phyloP scores from a whole-genome alignment of 1,284 basidiomycete species.

The Coniferiporia weirii region DNA sequence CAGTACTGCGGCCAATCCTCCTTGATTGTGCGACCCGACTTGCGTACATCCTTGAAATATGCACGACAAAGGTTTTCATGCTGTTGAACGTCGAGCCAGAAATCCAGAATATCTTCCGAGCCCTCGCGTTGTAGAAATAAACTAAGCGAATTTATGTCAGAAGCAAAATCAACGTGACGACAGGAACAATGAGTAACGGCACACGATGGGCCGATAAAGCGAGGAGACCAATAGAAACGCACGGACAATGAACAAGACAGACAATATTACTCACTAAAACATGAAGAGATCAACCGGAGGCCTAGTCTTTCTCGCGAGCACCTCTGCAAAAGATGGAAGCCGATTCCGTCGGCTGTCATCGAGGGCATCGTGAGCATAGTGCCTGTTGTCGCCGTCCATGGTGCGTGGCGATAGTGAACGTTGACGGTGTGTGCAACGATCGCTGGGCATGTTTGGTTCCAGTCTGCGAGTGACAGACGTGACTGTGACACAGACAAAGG shows the following conservation, averaged over 20 bases:
- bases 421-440: conserved; percentile 8
- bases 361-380: conserved; percentile 67
- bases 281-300: conserved; percentile 97
- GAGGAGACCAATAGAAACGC: neutral
- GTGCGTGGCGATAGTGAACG: conserved; percentile 6
- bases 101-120: conserved; percentile 93
- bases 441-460: conserved; percentile 1
- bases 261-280: conserved; percentile 81
- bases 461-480: neutral
- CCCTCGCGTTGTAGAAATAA: conserved; percentile 91
- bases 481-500: neutral
- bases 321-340: conserved; percentile 78
- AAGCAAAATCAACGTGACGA: neutral
- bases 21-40: conserved; percentile 85
- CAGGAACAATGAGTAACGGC: neutral
- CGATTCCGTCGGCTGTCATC: conserved; percentile 61
- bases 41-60: conserved; percentile 97
- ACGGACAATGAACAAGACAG: conserved; percentile 12
- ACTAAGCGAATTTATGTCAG: conserved; percentile 33
- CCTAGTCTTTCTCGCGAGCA: conserved; percentile 80
- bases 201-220: neutral
- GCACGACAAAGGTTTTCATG: conserved; percentile 98
- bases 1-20: conserved; percentile 98
- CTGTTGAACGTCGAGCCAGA: conserved; percentile 98
- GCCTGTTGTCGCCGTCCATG: conserved; percentile 41